phyloP scores from a whole-genome alignment of 805 yeast genomes.

The Metahyphopichia silvanorum region DNA sequence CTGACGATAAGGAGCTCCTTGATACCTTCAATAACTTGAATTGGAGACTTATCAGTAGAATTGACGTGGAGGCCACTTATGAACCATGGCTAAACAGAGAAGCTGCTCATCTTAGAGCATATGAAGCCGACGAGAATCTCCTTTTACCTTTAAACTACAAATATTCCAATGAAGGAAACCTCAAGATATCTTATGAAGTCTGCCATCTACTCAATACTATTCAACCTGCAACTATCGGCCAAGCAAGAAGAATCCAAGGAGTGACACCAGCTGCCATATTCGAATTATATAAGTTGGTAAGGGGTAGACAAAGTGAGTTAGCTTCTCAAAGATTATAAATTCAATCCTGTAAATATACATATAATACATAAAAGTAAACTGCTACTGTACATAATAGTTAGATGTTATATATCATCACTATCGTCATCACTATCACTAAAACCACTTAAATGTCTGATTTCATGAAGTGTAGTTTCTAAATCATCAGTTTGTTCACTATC shows the following conservation, averaged over 20 bases:
- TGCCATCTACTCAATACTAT: slow-evolving; percentile 64
- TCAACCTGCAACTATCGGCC: slow-evolving; percentile 89
- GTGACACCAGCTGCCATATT: slow-evolving; percentile 91
- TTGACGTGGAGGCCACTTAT: slow-evolving; percentile 79
- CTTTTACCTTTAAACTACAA: slow-evolving; percentile 66
- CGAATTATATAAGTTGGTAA: slow-evolving; percentile 62
- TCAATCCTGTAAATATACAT: slow-evolving; percentile 1
- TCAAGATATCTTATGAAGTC: slow-evolving; percentile 70
- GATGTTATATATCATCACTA: slow-evolving; percentile 2
- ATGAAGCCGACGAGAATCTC: slow-evolving; percentile 77
- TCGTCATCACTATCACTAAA: too few species aligned
- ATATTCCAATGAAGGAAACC: slow-evolving; percentile 51
- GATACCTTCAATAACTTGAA: slow-evolving; percentile 18
- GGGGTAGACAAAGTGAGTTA: slow-evolving; percentile 22
- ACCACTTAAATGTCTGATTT: too few species aligned
- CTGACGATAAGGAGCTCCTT: slow-evolving; percentile 19
- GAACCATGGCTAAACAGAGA: slow-evolving; percentile 78
- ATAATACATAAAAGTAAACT: neutral
- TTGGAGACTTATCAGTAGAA: slow-evolving; percentile 50
- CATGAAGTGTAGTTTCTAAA: too few species aligned
- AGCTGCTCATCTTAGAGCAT: slow-evolving; percentile 65
- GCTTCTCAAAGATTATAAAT: slow-evolving; percentile 12
- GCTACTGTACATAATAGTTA: slow-evolving; percentile 1
- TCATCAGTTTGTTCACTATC: too few species aligned
- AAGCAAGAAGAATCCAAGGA: slow-evolving; percentile 92